phyloP scores from a whole-genome alignment of 208 protist genomes.

The Trypanosoma avium region DNA sequence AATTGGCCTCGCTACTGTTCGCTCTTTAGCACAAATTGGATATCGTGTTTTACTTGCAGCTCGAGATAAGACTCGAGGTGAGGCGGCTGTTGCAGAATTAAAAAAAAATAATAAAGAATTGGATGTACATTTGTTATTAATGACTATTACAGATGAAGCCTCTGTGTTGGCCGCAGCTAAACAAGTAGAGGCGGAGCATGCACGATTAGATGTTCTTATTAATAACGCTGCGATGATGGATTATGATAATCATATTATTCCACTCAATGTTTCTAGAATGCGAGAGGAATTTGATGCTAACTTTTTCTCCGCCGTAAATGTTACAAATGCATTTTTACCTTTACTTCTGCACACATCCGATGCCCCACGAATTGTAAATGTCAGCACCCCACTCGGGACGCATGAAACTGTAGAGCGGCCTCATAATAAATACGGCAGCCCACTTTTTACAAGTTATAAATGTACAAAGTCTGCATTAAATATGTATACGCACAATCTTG shows the following conservation, averaged over 20 bases:
- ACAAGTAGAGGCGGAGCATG: conserved; percentile 35
- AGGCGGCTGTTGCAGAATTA: conserved; percentile 43
- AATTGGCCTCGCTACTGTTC: conserved; percentile 73
- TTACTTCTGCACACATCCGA: conserved; percentile 53
- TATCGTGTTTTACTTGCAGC: conserved; percentile 67
- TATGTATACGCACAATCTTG: conserved; percentile 81
- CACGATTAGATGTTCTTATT: conserved; percentile 68
- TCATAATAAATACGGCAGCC: conserved; percentile 42
- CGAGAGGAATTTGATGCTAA: conserved; percentile 59
- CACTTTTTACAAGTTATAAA: conserved; percentile 45
- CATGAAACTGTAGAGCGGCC: conserved; percentile 45
- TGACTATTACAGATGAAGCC: conserved; percentile 46
- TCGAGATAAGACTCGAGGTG: conserved; percentile 35
- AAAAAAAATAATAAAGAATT: conserved; percentile 16
- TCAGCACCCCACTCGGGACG: conserved; percentile 68
- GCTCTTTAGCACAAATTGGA: conserved; percentile 37
- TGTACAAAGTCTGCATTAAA: conserved; percentile 77
- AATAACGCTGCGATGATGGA: conserved; percentile 60
- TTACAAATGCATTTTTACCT: conserved; percentile 67
- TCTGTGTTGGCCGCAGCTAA: conserved; percentile 50
- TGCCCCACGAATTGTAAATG: conserved; percentile 71
- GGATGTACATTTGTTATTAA: conserved; percentile 39
- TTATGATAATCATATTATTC: conserved; percentile 14
- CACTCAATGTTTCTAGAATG: conserved; percentile 40
- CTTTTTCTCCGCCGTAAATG: conserved; percentile 48